phyloP scores from a whole-genome alignment of 106 monocot species.

The Ottelia alismoides region DNA sequence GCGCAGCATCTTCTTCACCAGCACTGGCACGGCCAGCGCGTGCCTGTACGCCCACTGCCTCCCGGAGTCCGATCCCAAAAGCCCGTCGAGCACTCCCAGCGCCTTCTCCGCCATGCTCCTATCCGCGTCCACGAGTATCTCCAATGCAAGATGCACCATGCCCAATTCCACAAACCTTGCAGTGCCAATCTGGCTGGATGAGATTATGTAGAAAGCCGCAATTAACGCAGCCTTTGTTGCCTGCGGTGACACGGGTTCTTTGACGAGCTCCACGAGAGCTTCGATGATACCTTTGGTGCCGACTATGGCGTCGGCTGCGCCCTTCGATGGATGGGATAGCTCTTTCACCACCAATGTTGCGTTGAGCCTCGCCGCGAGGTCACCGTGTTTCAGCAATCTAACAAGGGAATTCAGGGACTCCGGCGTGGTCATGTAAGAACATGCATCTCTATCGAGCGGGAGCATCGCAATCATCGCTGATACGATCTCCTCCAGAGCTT shows the following conservation, averaged over 20 bases:
- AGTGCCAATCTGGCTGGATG: constrained; percentile 1
- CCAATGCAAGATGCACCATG: constrained; percentile 21
- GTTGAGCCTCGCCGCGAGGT: constrained; percentile 20
- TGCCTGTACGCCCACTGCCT: constrained; percentile 15
- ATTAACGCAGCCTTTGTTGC: constrained; percentile 48
- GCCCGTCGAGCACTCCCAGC: constrained; percentile 27
- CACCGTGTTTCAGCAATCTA: constrained; percentile 17
- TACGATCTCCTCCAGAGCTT: constrained; percentile 31
- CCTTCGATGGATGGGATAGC: not conserved
- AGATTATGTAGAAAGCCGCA: not conserved
- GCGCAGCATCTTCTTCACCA: constrained; percentile 55
- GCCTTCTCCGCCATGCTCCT: constrained; percentile 51
- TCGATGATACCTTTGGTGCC: constrained; percentile 9
- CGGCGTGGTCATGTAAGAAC: constrained; percentile 7
- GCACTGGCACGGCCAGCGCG: constrained; percentile 38
- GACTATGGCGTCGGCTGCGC: constrained; percentile 1
- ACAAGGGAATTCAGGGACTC: constrained; percentile 31
- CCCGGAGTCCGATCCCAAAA: constrained; percentile 14
- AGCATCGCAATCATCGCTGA: constrained; percentile 20
- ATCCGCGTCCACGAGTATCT: constrained; percentile 45
- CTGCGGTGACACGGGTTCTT: constrained; percentile 38
- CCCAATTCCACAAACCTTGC: constrained; percentile 19
- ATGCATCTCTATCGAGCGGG: constrained; percentile 35
- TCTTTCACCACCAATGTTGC: constrained; percentile 26
- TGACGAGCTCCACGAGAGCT: constrained; percentile 35